A percentile compares a stretch with the other conserved stretches of the same genome.
Evolutionary conservation across 2,329 filamentous ascomycete species (phyloP).

Genomic region (Mollisia scopiformis): DNA sequence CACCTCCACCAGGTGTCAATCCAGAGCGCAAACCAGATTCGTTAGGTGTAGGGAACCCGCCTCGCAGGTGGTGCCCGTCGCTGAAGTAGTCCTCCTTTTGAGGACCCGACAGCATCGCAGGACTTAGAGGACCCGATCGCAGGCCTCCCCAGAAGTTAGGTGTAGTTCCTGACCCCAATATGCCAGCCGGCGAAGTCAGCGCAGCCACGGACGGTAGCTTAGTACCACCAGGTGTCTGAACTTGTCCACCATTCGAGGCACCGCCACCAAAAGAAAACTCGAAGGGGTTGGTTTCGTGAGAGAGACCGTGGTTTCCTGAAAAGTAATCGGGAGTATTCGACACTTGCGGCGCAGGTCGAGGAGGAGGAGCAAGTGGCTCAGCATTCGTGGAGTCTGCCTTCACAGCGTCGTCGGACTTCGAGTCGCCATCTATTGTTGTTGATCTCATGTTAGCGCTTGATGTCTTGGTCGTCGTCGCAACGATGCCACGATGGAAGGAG

Average conservation of each 20-base stretch:
- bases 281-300: constrained; percentile 92
- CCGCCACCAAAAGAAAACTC: constrained; percentile 83
- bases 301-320: constrained; percentile 61
- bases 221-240: constrained; percentile 80
- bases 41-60: constrained; percentile 92
- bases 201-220: constrained; percentile 89
- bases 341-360: constrained; percentile 53
- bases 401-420: constrained; percentile 42
- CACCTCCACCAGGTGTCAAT: constrained; percentile 89
- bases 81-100: constrained; percentile 81
- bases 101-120: constrained; percentile 93
- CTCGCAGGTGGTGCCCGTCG: constrained; percentile 75
- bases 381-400: constrained; percentile 58
- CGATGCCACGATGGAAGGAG: not conserved
- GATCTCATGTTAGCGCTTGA: constrained; percentile 5
- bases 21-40: constrained; percentile 92
- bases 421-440: constrained; percentile 38
- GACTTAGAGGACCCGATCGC: constrained; percentile 89
- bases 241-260: constrained; percentile 39
- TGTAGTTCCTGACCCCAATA: constrained; percentile 73
- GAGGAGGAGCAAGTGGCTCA: constrained; percentile 72
- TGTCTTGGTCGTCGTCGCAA: not conserved
- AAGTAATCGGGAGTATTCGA: constrained; percentile 72
- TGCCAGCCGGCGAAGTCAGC: constrained; percentile 85
- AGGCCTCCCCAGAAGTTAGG: constrained; percentile 83